phyloP scores from a whole-genome alignment of 257 asterid genomes.

The Ocimum tenuiflorum region DNA sequence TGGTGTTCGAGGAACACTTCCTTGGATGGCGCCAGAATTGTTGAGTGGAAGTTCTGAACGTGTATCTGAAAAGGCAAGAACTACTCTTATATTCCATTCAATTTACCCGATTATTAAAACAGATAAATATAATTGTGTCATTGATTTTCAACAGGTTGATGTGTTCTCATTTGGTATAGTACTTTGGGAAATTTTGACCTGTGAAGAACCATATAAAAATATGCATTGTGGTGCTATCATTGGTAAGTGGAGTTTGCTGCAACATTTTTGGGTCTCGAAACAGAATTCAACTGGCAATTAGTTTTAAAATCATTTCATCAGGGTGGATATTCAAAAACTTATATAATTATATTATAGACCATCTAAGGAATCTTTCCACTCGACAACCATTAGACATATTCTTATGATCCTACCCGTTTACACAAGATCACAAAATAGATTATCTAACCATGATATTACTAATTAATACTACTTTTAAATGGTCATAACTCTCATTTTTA shows the following conservation, averaged over 20 bases:
- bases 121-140: constrained; percentile 11
- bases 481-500: too few species aligned
- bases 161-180: constrained; percentile 72
- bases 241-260: constrained; percentile 34
- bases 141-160: constrained; percentile 49
- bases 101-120: background rate
- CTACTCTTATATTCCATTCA: constrained; percentile 4
- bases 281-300: too few species aligned
- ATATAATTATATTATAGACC: too few species aligned
- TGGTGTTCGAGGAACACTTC: constrained; percentile 73
- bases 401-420: too few species aligned
- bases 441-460: too few species aligned
- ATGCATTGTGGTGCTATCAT: constrained; percentile 81
- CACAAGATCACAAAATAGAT: too few species aligned
- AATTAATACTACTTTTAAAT: too few species aligned
- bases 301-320: too few species aligned
- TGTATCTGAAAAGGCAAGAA: constrained; percentile 59
- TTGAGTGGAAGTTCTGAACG: constrained; percentile 54
- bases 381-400: too few species aligned
- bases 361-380: too few species aligned
- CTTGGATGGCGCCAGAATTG: constrained; percentile 81
- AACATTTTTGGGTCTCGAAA: too few species aligned
- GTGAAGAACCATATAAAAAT: constrained; percentile 74
- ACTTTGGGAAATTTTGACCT: constrained; percentile 74
- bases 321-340: too few species aligned